phyloP scores from a whole-genome alignment of 352 stramenopile genomes.

The Phytophthora pisi region DNA sequence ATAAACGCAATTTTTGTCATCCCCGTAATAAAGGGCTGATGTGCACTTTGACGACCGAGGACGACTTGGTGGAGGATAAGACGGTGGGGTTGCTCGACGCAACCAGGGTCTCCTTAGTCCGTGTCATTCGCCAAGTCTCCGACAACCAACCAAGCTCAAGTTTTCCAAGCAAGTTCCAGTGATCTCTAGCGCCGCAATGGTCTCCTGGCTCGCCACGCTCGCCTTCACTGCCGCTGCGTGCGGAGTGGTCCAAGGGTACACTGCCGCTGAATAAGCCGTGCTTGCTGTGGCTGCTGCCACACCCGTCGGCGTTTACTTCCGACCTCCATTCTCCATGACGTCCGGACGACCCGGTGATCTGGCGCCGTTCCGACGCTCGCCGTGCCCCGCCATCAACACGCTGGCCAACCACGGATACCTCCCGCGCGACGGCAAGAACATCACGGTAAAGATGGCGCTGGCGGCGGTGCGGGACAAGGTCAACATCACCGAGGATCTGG shows the following conservation, averaged over 20 bases:
- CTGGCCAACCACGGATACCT: slow-evolving; percentile 54
- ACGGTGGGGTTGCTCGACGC: background rate
- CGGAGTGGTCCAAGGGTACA: slow-evolving; percentile 9
- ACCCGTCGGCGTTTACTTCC: slow-evolving; percentile 27
- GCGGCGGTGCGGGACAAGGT: slow-evolving; percentile 31
- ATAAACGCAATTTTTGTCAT: no score
- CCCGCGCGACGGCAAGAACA: slow-evolving; percentile 40
- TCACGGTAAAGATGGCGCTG: slow-evolving; percentile 24
- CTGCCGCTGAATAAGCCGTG: background rate
- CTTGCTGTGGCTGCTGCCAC: background rate
- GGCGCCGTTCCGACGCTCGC: slow-evolving; percentile 34
- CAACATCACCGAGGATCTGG: slow-evolving; percentile 33
- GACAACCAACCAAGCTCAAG: background rate
- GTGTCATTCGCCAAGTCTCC: background rate
- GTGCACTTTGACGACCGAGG: background rate
- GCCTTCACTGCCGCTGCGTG: background rate
- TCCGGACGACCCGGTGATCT: slow-evolving; percentile 24
- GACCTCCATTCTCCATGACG: slow-evolving; percentile 21
- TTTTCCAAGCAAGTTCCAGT: background rate
- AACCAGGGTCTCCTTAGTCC: background rate
- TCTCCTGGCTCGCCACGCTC: background rate
- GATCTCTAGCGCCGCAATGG: background rate
- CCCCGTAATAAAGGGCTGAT: no score
- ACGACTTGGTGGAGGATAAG: background rate
- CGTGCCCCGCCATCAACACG: slow-evolving; percentile 54